A percentile compares a stretch with the other conserved stretches of the same genome.
phyloP scores from a whole-genome alignment of 176 grass and related monocot genomes.

The Hyparrhenia diplandra region DNA sequence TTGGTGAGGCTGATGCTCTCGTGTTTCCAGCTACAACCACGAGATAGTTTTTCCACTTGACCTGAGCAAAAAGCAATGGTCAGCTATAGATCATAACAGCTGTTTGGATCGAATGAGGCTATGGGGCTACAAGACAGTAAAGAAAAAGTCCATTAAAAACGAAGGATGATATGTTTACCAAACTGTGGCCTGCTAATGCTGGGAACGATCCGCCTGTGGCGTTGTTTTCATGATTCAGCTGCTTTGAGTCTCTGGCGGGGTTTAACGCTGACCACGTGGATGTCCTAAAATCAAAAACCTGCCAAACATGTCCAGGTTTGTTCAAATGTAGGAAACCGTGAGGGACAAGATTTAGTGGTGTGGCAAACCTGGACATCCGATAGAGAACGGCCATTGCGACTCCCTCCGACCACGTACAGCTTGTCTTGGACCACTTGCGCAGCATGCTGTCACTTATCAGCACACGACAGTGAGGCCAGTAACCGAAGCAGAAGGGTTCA shows the following conservation, averaged over 20 bases:
- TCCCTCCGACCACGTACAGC: conserved; percentile 83
- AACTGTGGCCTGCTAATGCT: conserved; percentile 67
- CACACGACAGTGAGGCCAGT: neutral
- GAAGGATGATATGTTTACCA: conserved; percentile 46
- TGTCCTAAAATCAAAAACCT: conserved; percentile 89
- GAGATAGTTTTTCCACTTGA: conserved; percentile 81
- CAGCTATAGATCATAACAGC: neutral
- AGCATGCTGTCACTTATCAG: conserved; percentile 61
- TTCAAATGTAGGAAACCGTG: neutral
- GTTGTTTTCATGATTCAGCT: conserved; percentile 43
- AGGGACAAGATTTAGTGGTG: neutral
- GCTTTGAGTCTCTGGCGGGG: conserved; percentile 38
- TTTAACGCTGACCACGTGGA: conserved; percentile 65
- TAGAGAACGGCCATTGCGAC: conserved; percentile 82
- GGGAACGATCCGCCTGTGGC: conserved; percentile 41
- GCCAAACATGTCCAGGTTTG: neutral
- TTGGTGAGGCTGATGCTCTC: conserved; percentile 37
- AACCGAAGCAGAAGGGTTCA: neutral
- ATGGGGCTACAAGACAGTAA: too few species aligned
- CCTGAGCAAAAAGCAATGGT: conserved; percentile 32
- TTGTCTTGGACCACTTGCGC: conserved; percentile 69
- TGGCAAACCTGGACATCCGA: conserved; percentile 73
- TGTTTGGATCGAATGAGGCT: neutral
- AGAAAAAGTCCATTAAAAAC: neutral
- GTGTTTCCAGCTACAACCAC: conserved; percentile 71